These are phyloP conservation scores for Spizellomyces punctatus DNA, from an alignment of 192 early-diverging fungal genomes.

Conservation along the genomic window DNA sequence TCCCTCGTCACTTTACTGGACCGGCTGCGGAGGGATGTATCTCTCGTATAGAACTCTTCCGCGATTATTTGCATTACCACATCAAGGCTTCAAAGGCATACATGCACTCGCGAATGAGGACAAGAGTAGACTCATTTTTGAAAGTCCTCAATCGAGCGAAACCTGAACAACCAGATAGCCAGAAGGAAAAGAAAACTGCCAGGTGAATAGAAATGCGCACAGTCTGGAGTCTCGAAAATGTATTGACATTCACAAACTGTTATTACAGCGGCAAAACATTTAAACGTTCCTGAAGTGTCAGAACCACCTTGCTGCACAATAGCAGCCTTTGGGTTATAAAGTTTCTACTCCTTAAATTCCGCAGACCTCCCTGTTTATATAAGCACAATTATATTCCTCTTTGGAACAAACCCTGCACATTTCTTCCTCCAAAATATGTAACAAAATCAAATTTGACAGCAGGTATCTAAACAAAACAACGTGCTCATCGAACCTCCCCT, in stretches of 20 bases:
- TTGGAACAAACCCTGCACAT: too few relatives aligned
- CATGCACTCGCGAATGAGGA: constrained; percentile 97
- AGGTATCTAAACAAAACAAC: too few relatives aligned
- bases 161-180: constrained; percentile 72
- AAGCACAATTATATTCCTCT: too few relatives aligned
- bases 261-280: constrained; percentile 46
- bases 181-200: constrained; percentile 55
- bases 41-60: constrained; percentile 94
- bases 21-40: constrained; percentile 84
- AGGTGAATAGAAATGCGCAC: constrained; percentile 23
- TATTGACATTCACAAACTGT: background rate
- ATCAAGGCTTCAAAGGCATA: constrained; percentile 99
- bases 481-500: constrained; percentile 25
- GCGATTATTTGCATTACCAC: constrained; percentile 99
- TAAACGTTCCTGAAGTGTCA: constrained; percentile 26
- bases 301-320: too few relatives aligned
- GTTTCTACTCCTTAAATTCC: too few relatives aligned
- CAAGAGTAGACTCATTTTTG: constrained; percentile 91
- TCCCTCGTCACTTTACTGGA: constrained; percentile 84
- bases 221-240: too few relatives aligned
- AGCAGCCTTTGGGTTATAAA: too few relatives aligned
- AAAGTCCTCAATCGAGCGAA: constrained; percentile 99
- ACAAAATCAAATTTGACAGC: too few relatives aligned
- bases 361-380: too few relatives aligned
- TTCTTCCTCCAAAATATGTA: too few relatives aligned